Percentiles rank a stretch among this genome's conserved stretches.
phyloP scores from a whole-genome alignment of 768 basidiomycete species.

The Naganishia vaughanmartiniae region DNA sequence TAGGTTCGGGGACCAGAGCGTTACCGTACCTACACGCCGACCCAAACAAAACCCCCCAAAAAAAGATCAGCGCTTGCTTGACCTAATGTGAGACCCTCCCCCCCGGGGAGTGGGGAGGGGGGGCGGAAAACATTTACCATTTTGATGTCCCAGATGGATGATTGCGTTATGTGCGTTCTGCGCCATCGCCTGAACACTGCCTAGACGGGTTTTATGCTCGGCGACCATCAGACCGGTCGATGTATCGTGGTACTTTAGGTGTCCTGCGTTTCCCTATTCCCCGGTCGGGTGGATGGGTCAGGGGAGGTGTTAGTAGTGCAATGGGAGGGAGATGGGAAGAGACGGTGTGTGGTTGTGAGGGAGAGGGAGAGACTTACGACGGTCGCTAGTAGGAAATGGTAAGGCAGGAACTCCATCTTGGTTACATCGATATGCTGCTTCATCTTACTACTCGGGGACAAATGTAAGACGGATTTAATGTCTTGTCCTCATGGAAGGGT shows the following conservation, averaged over 20 bases:
- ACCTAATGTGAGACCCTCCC: neutral
- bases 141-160: slow-evolving; percentile 89
- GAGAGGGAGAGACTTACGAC: slow-evolving; percentile 59
- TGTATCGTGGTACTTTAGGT: slow-evolving; percentile 93
- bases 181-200: slow-evolving; percentile 76
- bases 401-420: slow-evolving; percentile 84
- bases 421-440: slow-evolving; percentile 72
- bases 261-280: slow-evolving; percentile 78
- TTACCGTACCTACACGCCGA: slow-evolving; percentile 60
- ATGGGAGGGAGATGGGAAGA: no score
- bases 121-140: slow-evolving; percentile 59
- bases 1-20: slow-evolving; percentile 93
- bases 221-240: slow-evolving; percentile 83
- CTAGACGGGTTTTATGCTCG: slow-evolving; percentile 85
- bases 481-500: no score
- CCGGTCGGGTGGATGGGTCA: neutral
- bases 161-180: slow-evolving; percentile 93
- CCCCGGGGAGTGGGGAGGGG: neutral
- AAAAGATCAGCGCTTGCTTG: neutral
- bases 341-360: no score
- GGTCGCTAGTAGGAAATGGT: slow-evolving; percentile 87
- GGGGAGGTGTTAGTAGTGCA: no score
- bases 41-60: neutral
- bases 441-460: slow-evolving; percentile 51
- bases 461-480: no score